These are phyloP conservation scores for Tuber borchii DNA, from an alignment of 495 filamentous ascomycete species.

Conservation along the genomic window DNA sequence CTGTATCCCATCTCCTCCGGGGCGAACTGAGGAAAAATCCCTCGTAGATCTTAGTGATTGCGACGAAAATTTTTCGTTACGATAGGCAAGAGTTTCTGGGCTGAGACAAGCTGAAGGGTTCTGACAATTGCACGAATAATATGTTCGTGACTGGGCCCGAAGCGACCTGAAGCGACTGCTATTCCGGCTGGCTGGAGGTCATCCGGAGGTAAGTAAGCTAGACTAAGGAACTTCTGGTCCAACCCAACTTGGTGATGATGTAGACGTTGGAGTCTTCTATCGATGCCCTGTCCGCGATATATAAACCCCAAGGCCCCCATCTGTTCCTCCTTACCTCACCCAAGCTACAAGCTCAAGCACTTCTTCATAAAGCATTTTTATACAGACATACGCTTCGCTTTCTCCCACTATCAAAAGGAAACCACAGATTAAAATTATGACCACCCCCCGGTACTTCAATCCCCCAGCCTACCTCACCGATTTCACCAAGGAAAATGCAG, in stretches of 20 bases:
- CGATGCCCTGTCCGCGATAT: not conserved
- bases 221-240: not conserved
- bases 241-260: not conserved
- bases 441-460: conserved; percentile 1
- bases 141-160: no score
- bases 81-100: not conserved
- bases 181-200: not conserved
- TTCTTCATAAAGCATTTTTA: not conserved
- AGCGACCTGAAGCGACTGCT: not conserved
- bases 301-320: not conserved
- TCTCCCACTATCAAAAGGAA: not conserved
- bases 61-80: not conserved
- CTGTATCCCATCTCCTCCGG: not conserved
- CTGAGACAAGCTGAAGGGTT: not conserved
- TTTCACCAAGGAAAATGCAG: conserved; percentile 14
- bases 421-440: not conserved
- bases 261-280: not conserved
- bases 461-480: conserved; percentile 12
- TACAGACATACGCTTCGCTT: not conserved
- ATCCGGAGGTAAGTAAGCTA: not conserved
- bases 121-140: not conserved
- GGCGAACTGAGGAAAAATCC: not conserved
- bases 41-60: not conserved
- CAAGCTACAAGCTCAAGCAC: not conserved
- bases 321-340: not conserved